phyloP scores from a whole-genome alignment of 2,329 filamentous ascomycete genomes.

The Aspergillus calidoustus region DNA sequence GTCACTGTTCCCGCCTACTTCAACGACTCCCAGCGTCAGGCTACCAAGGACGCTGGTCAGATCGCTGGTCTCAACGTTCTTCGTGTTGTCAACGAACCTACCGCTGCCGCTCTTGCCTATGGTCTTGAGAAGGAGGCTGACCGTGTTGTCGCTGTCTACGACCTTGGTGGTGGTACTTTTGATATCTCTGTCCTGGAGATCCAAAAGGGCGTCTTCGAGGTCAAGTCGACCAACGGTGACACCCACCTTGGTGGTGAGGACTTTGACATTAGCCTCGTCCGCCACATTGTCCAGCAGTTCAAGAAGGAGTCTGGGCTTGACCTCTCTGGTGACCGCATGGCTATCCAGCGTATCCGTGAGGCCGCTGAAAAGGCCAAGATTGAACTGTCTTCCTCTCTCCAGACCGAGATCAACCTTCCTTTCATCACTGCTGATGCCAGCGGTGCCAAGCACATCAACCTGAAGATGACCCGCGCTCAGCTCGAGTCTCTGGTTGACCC shows the following conservation, averaged over 20 bases:
- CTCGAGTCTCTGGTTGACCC: conserved; percentile 92
- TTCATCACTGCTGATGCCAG: conserved; percentile 97
- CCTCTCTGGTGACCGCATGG: conserved; percentile 91
- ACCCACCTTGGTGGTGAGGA: conserved; percentile 98
- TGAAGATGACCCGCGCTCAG: conserved; percentile 88
- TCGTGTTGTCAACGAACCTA: conserved; percentile 97
- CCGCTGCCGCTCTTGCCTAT: conserved; percentile 92
- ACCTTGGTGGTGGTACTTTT: conserved; percentile 98
- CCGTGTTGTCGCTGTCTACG: conserved; percentile 90
- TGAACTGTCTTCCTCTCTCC: conserved; percentile 90
- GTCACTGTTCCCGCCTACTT: conserved; percentile 98
- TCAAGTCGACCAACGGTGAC: conserved; percentile 99
- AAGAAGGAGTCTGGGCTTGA: conserved; percentile 95
- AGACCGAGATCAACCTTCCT: conserved; percentile 97
- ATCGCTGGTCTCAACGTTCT: conserved; percentile 96
- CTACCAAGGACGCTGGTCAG: conserved; percentile 96
- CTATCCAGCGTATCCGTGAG: conserved; percentile 98
- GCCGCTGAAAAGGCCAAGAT: conserved; percentile 99
- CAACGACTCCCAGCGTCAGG: conserved; percentile 97
- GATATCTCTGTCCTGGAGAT: conserved; percentile 98
- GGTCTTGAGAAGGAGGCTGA: conserved; percentile 94
- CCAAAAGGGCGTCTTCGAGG: conserved; percentile 96
- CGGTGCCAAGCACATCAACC: conserved; percentile 98
- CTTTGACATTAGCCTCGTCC: conserved; percentile 93
- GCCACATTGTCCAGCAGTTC: conserved; percentile 91